These are phyloP conservation scores for Backusella psychrophila DNA, from an alignment of 192 early-diverging fungal genomes.

Conservation along the genomic window DNA sequence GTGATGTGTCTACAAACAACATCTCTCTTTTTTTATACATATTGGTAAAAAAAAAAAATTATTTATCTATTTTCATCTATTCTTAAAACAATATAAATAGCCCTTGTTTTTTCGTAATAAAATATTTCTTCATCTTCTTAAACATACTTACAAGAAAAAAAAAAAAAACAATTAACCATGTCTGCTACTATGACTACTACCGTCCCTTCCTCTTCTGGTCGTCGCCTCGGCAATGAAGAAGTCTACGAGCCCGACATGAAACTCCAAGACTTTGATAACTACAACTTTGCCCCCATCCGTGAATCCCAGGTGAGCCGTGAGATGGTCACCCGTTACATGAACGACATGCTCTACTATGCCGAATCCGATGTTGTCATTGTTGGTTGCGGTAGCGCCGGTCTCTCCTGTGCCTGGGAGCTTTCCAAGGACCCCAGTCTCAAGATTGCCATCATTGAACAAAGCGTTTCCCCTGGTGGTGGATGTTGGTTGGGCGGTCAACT, in stretches of 20 bases:
- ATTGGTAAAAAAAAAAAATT: not conserved
- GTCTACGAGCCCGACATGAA: not conserved
- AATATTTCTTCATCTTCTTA: not conserved
- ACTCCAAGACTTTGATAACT: slow-evolving; percentile 21
- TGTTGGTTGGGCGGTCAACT: slow-evolving; percentile 76
- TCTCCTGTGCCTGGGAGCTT: slow-evolving; percentile 66
- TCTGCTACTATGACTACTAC: slow-evolving; percentile 15
- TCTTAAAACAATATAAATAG: not conserved
- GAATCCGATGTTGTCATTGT: slow-evolving; percentile 72
- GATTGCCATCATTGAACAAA: slow-evolving; percentile 69
- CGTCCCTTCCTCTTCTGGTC: not conserved
- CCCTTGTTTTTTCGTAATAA: not conserved
- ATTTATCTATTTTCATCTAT: not conserved
- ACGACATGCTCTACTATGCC: slow-evolving; percentile 61
- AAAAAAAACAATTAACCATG: not conserved
- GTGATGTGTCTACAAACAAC: not conserved
- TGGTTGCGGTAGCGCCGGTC: slow-evolving; percentile 69
- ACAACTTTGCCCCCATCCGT: slow-evolving; percentile 55
- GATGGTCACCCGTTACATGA: slow-evolving; percentile 68
- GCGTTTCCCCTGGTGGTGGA: slow-evolving; percentile 70
- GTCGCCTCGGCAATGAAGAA: slow-evolving; percentile 8
- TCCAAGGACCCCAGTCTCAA: slow-evolving; percentile 60
- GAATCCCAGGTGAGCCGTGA: slow-evolving; percentile 61
- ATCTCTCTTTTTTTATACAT: not conserved
- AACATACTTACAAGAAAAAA: not conserved